Base-by-base conservation (phyloP, 2,329 filamentous ascomycete species). In the Tetracladium maxilliforme region DNA sequence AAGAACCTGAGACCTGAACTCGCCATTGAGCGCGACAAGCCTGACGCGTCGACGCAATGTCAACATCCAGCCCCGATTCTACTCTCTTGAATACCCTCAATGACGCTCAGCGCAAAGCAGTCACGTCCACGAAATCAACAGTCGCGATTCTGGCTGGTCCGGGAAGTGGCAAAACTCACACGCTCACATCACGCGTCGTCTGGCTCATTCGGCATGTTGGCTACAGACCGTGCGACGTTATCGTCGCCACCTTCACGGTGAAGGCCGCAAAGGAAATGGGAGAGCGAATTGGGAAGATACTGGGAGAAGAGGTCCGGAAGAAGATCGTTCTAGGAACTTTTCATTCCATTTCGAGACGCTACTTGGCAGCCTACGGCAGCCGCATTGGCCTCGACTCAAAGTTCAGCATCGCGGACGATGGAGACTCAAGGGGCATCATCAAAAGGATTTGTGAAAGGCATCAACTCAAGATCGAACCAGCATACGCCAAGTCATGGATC, bases 211-310 rank as follows among this genome's bases (percentile, higher is more conserved):
- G 75, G 25, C 61, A 78, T 39, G 56, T 70, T 38, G 70, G 74
- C 21, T 69, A 82, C 38, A 66, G 70, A 29, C 87, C 87, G 41
- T 72, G 79, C 54, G 83, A 94, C 53, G 73, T 95, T 40, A 74
- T 98, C 31, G 87, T 94, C 31, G 90, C 87, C 33, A 95, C 87
- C 0, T 98, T 98, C 45, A 98, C 90, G 3, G 84, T 93, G 47
- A 95, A 95, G 49, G 86, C 90, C 2, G 82, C 86, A 11, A 69
- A 65, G 11, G 87, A 95, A 55, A 98, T 98, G 87, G 83, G 84
- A 41, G 73, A 83, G 42, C 70, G 87, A 6, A 81, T 95, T 29
- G 71, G 74, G 1, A 75, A 66, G 30, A 64, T 81, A n/a, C 61
- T 95, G n/a, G 84, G 84, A 2, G 66, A 77, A 31, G 74, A 74